Conservation (phyloP, 2,329 filamentous ascomycete species). For the Alternaria sp. region DNA sequence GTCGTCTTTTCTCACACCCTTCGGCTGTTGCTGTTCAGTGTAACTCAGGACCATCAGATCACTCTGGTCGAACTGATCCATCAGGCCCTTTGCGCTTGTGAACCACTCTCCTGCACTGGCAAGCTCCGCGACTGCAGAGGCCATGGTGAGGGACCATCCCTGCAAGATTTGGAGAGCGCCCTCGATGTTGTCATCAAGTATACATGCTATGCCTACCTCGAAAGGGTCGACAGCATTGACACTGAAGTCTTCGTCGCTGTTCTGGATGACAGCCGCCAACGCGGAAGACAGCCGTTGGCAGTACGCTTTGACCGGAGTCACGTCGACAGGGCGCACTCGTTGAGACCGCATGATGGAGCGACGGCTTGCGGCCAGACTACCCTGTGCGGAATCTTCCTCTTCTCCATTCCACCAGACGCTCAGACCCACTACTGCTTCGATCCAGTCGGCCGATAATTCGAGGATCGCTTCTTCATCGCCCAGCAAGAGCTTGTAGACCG, state of each 20-base stretch:
- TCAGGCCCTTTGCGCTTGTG: slow-evolving; percentile 57
- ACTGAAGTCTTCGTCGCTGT: slow-evolving; percentile 70
- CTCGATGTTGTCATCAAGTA: slow-evolving; percentile 82
- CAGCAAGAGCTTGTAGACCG: slow-evolving; percentile 79
- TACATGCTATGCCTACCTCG: slow-evolving; percentile 81
- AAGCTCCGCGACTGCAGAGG: slow-evolving; percentile 80
- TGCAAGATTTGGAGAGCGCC: slow-evolving; percentile 76
- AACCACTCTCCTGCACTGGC: slow-evolving; percentile 87
- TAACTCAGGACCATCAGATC: slow-evolving; percentile 84
- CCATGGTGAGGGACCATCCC: slow-evolving; percentile 80
- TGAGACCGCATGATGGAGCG: slow-evolving; percentile 49
- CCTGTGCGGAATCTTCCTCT: slow-evolving; percentile 55
- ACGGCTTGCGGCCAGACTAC: slow-evolving; percentile 54
- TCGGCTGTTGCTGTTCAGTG: slow-evolving; percentile 40
- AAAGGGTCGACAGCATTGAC: slow-evolving; percentile 77
- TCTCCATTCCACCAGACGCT: slow-evolving; percentile 92
- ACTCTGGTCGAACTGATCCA: slow-evolving; percentile 77
- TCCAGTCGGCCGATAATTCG: slow-evolving; percentile 83
- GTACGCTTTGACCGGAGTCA: slow-evolving; percentile 70
- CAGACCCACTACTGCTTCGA: slow-evolving; percentile 83
- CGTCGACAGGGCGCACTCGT: slow-evolving; percentile 55
- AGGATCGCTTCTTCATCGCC: slow-evolving; percentile 79
- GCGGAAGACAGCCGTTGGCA: slow-evolving; percentile 73
- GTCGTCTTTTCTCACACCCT: slow-evolving; percentile 73
- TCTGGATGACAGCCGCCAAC: slow-evolving; percentile 69